Conservation (phyloP, 192 early-diverging fungal species). For the Chytriomyces hyalinus region DNA sequence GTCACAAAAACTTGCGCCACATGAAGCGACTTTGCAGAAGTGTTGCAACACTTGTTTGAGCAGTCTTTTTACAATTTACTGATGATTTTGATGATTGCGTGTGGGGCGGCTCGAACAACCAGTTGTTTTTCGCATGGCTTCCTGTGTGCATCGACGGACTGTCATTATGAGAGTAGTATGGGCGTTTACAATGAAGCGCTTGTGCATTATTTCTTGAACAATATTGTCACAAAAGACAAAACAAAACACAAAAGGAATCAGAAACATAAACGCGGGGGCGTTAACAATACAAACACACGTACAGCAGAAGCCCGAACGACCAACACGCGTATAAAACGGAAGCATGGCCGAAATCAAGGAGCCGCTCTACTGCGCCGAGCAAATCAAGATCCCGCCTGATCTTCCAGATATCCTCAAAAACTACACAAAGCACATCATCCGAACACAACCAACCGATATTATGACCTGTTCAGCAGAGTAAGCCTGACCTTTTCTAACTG, state of each 20-base stretch:
- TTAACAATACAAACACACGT: too few species aligned
- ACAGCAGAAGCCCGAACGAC: too few species aligned
- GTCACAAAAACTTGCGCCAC: constrained; percentile 89
- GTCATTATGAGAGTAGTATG: not conserved
- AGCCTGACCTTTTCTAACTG: constrained; percentile 13
- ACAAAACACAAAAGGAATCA: too few species aligned
- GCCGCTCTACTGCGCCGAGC: constrained; percentile 57
- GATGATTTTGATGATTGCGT: not conserved
- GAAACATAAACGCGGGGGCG: too few species aligned
- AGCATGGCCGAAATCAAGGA: constrained; percentile 34
- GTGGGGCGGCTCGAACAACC: not conserved
- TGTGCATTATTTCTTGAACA: too few species aligned
- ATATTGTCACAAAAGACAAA: too few species aligned
- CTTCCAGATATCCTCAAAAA: constrained; percentile 61
- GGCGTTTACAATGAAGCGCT: too few species aligned
- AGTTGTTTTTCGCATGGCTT: not conserved
- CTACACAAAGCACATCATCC: constrained; percentile 59
- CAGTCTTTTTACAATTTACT: constrained; percentile 50
- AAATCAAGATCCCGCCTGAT: constrained; percentile 60
- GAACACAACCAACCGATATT: constrained; percentile 55
- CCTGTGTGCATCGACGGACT: not conserved
- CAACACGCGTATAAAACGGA: too few species aligned
- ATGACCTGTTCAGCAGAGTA: constrained; percentile 50
- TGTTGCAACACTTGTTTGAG: constrained; percentile 70
- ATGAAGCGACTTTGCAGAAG: constrained; percentile 65